A percentile compares a stretch with the other conserved stretches of the same genome.
These are phyloP conservation scores for Chrysosporium keratinophilum DNA, from an alignment of 2,329 filamentous ascomycete genomes.

Conservation along the genomic window DNA sequence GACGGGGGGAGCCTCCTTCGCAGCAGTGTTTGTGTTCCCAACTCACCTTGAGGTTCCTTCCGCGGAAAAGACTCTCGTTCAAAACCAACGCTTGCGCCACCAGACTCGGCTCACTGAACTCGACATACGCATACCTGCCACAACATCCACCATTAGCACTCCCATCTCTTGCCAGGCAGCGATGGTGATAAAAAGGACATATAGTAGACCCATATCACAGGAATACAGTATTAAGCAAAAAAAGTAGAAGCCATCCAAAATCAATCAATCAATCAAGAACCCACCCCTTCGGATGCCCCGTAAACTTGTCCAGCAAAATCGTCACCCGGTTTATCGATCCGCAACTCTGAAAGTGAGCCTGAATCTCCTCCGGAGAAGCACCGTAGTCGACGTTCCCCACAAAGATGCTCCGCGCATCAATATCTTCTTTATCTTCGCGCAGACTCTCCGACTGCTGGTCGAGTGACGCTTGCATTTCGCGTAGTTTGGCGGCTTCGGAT, in stretches of 20 bases:
- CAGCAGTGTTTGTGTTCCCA: background rate
- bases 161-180: conserved; percentile 51
- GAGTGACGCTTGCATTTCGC: conserved; percentile 76
- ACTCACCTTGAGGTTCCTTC: conserved; percentile 82
- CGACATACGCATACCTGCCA: conserved; percentile 90
- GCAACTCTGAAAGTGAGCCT: conserved; percentile 95
- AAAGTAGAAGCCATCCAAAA: conserved; percentile 6
- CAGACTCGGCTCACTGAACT: conserved; percentile 87
- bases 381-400: conserved; percentile 98
- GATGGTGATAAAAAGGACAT: conserved; percentile 17
- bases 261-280: conserved; percentile 11
- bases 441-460: conserved; percentile 76
- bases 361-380: conserved; percentile 92
- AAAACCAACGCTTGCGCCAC: conserved; percentile 88
- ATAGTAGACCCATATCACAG: background rate
- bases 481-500: conserved; percentile 73
- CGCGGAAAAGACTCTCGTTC: conserved; percentile 93
- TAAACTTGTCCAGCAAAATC: conserved; percentile 95
- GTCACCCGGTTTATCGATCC: conserved; percentile 97
- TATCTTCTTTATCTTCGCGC: conserved; percentile 86
- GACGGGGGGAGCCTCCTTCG: too few relatives aligned
- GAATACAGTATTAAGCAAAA: background rate
- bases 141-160: conserved; percentile 21
- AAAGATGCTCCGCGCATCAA: conserved; percentile 92
- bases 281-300: conserved; percentile 98